Base-by-base conservation (phyloP, 2,329 filamentous ascomycete genomes). In the Fusarium proliferatum region DNA sequence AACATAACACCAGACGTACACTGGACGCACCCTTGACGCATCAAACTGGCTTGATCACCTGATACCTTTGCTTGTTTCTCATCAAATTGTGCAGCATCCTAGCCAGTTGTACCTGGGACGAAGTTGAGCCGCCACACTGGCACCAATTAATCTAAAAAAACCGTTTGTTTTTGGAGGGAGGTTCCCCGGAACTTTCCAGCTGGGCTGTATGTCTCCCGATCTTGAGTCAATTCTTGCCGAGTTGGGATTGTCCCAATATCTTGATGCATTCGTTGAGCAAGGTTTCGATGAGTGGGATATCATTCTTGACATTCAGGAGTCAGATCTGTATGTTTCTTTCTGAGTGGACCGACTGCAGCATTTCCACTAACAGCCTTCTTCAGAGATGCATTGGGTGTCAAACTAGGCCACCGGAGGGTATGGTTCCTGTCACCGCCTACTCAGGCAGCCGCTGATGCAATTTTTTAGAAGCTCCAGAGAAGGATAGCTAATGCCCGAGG, bases 211-310 rank as follows among this genome's bases (percentile, higher is more conserved):
- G 84, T 89, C 87, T 87, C 84, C 83, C 73, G 88, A 90, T 81
- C 85, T 96, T 78, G 88, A 86, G 75, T 83, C 86, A 42, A 88
- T 92, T 74, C 90, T 96, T 80, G 88, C 89, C 83, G 92, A 93
- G 86, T 86, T 96, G 86, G 93, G 93, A 80, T 87, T 96, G 81
- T 86, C 89, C 83, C 92, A 95, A 83, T 96, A 96, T 84, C 88
- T 93, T 67, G 87, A 91, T 74, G 84, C 86, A 63, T 93, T 96
- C 76, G 80, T 94, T 48, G 90, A 93, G 60, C 93, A 96, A 82
- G 94, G 94, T 6, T 96, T 96, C 81, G 94, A 96, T 81, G 90
- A 91, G 16, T 96, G 94, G 94, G 92, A 94, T 39, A 95, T 92
- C 2, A 91, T 96, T 62, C 86, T 95, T 57, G 93, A 96, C 79